Conservation (phyloP, 140 eudicot genomes). For the Erigeron philadelphicus region DNA sequence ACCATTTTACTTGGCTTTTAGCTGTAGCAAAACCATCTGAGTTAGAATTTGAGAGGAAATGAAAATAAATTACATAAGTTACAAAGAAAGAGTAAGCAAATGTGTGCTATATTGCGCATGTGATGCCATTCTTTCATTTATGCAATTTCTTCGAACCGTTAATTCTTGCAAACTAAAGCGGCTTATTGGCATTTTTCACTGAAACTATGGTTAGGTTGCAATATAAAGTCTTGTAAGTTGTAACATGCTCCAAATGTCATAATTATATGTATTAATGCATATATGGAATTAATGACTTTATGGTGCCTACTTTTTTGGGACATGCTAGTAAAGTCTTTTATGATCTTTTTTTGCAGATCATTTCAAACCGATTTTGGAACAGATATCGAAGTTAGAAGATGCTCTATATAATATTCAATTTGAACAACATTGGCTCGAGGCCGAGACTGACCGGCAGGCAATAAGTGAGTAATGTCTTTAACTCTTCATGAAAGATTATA, state of each 20-base stretch:
- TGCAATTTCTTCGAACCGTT: too few species aligned
- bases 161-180: too few species aligned
- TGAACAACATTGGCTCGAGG: slow-evolving; percentile 91
- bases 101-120: too few species aligned
- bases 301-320: neutral
- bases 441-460: slow-evolving; percentile 84
- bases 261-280: neutral
- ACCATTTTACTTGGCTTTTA: neutral
- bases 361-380: slow-evolving; percentile 71
- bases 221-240: neutral
- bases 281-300: neutral
- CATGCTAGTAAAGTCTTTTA: neutral
- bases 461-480: slow-evolving; percentile 37
- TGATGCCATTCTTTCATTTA: too few species aligned
- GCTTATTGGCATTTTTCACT: slow-evolving; percentile 20
- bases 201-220: neutral
- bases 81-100: neutral
- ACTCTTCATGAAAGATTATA: neutral
- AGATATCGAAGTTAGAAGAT: slow-evolving; percentile 61
- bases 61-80: neutral
- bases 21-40: neutral
- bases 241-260: neutral
- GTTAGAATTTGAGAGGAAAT: neutral
- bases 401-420: slow-evolving; percentile 62
- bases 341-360: slow-evolving; percentile 52